phyloP scores from a whole-genome alignment of 164 flowering plant species.

The Cinnamomum micranthum region DNA sequence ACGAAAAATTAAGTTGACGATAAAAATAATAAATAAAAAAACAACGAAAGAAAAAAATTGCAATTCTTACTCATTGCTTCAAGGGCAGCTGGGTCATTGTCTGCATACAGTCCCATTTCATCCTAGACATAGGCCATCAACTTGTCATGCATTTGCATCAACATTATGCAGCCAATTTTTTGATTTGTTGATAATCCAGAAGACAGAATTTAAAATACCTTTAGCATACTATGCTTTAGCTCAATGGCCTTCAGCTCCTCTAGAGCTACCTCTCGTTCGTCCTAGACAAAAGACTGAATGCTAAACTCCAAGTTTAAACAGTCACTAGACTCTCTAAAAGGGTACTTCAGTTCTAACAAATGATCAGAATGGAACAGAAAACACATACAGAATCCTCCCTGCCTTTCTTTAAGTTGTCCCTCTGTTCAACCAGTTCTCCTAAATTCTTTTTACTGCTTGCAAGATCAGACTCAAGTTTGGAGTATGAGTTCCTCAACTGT shows the following conservation, averaged over 20 bases:
- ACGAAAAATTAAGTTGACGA: too few relatives aligned
- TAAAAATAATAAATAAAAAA: too few relatives aligned
- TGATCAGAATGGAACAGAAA: neutral
- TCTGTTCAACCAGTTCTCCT: constrained; percentile 54
- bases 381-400: constrained; percentile 85
- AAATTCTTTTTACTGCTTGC: constrained; percentile 55
- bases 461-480: constrained; percentile 76
- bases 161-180: neutral
- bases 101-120: constrained; percentile 78
- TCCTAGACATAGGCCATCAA: constrained; percentile 38
- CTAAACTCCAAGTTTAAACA: constrained; percentile 1
- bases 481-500: constrained; percentile 68
- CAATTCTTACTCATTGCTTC: constrained; percentile 75
- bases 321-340: neutral
- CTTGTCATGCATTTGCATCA: constrained; percentile 6
- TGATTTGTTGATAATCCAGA: neutral
- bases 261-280: constrained; percentile 77
- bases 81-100: constrained; percentile 91
- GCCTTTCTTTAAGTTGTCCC: constrained; percentile 65
- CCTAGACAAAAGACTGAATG: constrained; percentile 41
- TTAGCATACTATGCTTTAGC: constrained; percentile 55
- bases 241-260: constrained; percentile 62
- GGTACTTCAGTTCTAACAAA: neutral
- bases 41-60: too few relatives aligned
- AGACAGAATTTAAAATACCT: constrained; percentile 38